Conservation (phyloP, 2,329 filamentous ascomycete genomes). For the Colletotrichum noveboracense region DNA sequence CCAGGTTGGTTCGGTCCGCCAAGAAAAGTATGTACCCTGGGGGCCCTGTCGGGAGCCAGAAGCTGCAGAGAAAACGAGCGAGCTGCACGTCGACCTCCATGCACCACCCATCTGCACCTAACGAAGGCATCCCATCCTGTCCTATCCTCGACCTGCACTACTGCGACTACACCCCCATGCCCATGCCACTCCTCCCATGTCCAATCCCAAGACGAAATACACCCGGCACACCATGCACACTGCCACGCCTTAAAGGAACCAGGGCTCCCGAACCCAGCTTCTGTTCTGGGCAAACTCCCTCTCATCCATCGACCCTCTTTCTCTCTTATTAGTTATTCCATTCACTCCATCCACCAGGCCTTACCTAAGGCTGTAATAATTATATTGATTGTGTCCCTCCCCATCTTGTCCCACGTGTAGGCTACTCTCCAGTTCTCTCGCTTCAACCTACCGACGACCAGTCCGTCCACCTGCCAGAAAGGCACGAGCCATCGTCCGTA, state of each 20-base stretch:
- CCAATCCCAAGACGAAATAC: conserved; percentile 3
- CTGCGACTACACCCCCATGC: background rate
- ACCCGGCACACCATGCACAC: background rate
- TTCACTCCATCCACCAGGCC: background rate
- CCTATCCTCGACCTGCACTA: background rate
- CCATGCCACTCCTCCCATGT: conserved; percentile 6
- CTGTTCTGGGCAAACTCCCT: conserved; percentile 1
- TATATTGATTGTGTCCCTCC: conserved; percentile 1
- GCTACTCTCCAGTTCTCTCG: background rate
- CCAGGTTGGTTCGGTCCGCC: background rate
- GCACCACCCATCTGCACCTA: background rate
- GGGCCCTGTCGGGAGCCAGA: background rate
- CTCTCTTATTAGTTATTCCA: background rate
- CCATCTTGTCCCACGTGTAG: background rate
- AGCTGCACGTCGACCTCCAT: conserved; percentile 9
- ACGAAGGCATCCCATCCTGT: conserved; percentile 1
- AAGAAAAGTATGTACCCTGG: background rate
- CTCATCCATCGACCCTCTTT: background rate
- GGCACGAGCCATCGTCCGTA: conserved; percentile 9
- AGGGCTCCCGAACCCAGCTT: conserved; percentile 19
- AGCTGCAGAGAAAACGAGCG: conserved; percentile 12
- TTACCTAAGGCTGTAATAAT: background rate
- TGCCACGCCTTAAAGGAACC: conserved; percentile 21
- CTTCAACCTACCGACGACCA: background rate
- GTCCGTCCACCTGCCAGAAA: conserved; percentile 8